Base-by-base conservation (phyloP, 1,284 basidiomycete species). In the Boletus holoroseus region DNA sequence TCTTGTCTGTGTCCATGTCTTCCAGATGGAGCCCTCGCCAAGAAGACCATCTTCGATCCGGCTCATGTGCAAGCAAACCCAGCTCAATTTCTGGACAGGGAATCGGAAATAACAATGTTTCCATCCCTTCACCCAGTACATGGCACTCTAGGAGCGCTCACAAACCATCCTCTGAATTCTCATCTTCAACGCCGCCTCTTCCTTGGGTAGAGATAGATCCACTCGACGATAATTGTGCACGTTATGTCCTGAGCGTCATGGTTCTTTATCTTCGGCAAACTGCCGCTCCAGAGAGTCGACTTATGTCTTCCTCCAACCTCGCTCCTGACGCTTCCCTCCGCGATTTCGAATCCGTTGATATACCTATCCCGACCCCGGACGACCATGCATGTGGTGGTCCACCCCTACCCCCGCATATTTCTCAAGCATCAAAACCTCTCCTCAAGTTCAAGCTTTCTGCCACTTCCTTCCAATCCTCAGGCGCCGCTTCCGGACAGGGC, bases 141-240 rank as follows among this genome's bases (percentile, higher is more conserved):
- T 66, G 44, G 66, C 71, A 51, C 62, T 69, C 56, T 53, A 65
- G 53, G 67, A 71, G 22, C 24, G 9, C 48, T 22, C 64, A 64
- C 28, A 70, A 73, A 43, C 52, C 69, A 2, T 73, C 75, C 5
- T 65, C 65, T 2, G 76, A 77, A 27, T 68, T 71, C 38, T 52
- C 62, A 5, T 61, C 73, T 12, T 68, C 71, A 18, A 66, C 69
- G 0, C 67, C 67, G 15, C 68, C 74, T 18, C 63, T 61, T 44
- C 62, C 66, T 34, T 82, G 80, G 74, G 70, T 77, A 8, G 91
- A 94, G 61, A 82, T 88, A 8, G 76, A 83, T 3, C 79, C 90
- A 1, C 75, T 97, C 35, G 89, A 95, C 55, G 93, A 95, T 56
- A 77, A 79, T 37, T 86, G 91, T 57, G 92, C 91, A n/a, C 83